These are phyloP conservation scores for Setomelanomma holmii DNA, from an alignment of 2,329 filamentous ascomycete genomes.

Conservation along the genomic window DNA sequence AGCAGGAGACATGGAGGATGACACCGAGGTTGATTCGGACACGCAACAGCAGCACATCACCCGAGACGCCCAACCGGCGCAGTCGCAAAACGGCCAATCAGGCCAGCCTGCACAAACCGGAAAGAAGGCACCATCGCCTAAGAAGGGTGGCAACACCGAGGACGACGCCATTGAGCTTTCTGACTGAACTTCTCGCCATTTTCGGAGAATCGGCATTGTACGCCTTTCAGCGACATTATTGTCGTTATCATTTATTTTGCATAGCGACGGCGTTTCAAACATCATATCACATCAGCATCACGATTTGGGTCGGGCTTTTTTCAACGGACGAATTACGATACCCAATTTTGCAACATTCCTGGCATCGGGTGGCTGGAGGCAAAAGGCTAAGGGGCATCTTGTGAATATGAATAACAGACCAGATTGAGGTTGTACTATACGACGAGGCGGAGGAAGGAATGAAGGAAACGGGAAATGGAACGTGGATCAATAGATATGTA, in stretches of 20 bases:
- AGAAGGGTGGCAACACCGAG: slow-evolving; percentile 34
- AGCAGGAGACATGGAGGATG: slow-evolving; percentile 1
- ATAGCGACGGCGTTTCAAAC: not conserved
- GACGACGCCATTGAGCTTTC: slow-evolving; percentile 46
- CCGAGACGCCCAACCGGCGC: not conserved
- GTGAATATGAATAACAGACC: no score
- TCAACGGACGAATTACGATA: not conserved
- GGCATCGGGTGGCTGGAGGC: not conserved
- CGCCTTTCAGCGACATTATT: no score
- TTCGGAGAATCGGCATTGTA: no score
- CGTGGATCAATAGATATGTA: no score
- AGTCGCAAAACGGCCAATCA: not conserved
- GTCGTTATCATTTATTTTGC: not conserved
- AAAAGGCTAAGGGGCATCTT: not conserved
- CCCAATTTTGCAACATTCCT: not conserved
- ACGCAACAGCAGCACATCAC: slow-evolving; percentile 4
- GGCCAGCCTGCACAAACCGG: slow-evolving; percentile 2
- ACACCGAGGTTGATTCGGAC: slow-evolving; percentile 14
- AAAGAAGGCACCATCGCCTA: slow-evolving; percentile 1
- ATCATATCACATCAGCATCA: not conserved
- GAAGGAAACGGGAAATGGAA: no score
- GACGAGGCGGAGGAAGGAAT: no score
- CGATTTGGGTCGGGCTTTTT: not conserved
- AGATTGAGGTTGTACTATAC: not conserved
- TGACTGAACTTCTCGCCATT: slow-evolving; percentile 28